These are phyloP conservation scores for Hanseniaspora jakobsenii DNA, from an alignment of 805 yeast species.

Conservation along the genomic window DNA sequence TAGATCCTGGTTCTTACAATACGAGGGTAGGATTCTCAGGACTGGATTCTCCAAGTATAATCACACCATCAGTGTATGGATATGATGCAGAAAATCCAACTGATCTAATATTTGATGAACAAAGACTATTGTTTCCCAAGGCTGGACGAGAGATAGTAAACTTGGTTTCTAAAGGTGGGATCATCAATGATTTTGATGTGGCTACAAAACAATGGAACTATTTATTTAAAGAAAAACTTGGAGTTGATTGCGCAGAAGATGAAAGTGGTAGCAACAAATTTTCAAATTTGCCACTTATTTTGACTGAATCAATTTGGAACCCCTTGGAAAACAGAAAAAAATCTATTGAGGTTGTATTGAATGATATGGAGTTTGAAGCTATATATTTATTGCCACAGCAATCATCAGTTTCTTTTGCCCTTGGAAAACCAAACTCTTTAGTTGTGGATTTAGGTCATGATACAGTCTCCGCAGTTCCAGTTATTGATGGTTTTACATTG, in stretches of 20 bases:
- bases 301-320: conserved; percentile 86
- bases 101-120: conserved; percentile 28
- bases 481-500: conserved; percentile 67
- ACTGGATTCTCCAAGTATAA: conserved; percentile 69
- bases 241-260: conserved; percentile 34
- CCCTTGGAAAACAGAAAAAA: conserved; percentile 51
- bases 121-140: conserved; percentile 38
- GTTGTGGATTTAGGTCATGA: conserved; percentile 83
- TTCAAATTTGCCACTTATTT: conserved; percentile 42
- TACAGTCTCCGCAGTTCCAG: conserved; percentile 63
- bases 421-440: conserved; percentile 75
- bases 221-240: conserved; percentile 41
- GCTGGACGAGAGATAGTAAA: conserved; percentile 37
- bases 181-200: conserved; percentile 75
- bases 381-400: conserved; percentile 70
- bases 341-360: conserved; percentile 61
- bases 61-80: conserved; percentile 48
- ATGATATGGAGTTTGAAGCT: conserved; percentile 62
- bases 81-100: conserved; percentile 33
- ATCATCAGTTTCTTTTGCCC: conserved; percentile 79
- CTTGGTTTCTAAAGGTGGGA: conserved; percentile 42
- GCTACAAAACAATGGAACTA: conserved; percentile 62
- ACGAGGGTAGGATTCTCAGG: conserved; percentile 90
- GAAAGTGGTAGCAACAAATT: conserved; percentile 34
- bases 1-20: conserved; percentile 78